Conservation (phyloP, 352 stramenopile genomes). For the Pythium brachiatum region DNA sequence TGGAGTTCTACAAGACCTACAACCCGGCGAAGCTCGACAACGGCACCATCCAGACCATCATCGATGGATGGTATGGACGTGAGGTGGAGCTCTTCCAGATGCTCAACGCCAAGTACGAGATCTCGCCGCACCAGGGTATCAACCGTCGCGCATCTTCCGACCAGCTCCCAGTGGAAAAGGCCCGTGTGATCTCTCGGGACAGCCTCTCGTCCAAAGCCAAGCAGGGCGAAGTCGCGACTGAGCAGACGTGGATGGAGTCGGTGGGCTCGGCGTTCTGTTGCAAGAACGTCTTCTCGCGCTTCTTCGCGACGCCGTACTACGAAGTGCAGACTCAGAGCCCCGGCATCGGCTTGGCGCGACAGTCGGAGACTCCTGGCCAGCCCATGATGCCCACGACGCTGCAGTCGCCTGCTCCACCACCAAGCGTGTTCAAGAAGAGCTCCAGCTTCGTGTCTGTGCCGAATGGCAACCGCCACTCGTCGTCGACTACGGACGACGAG, state of each 20-base stretch:
- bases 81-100: conserved; percentile 87
- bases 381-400: conserved; percentile 44
- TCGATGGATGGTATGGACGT: conserved; percentile 81
- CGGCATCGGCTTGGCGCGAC: conserved; percentile 48
- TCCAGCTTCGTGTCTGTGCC: conserved; percentile 31
- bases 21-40: conserved; percentile 86
- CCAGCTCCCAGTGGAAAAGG: conserved; percentile 50
- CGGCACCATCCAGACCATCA: conserved; percentile 82
- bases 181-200: conserved; percentile 57
- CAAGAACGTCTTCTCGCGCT: conserved; percentile 49
- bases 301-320: conserved; percentile 75
- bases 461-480: conserved; percentile 36
- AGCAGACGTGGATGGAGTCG: conserved; percentile 51
- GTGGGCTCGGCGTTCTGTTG: conserved; percentile 71
- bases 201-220: conserved; percentile 55
- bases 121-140: conserved; percentile 68
- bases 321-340: conserved; percentile 77
- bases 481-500: conserved; percentile 40
- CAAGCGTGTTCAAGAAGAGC: conserved; percentile 31
- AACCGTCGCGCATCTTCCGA: conserved; percentile 43
- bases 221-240: conserved; percentile 43
- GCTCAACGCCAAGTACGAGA: conserved; percentile 86
- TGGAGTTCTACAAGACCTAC: conserved; percentile 82
- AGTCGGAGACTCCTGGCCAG: conserved; percentile 68
- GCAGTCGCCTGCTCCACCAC: conserved; percentile 51